Base-by-base conservation (phyloP, 169 alveolate species). In the Eimeria falciformis region DNA sequence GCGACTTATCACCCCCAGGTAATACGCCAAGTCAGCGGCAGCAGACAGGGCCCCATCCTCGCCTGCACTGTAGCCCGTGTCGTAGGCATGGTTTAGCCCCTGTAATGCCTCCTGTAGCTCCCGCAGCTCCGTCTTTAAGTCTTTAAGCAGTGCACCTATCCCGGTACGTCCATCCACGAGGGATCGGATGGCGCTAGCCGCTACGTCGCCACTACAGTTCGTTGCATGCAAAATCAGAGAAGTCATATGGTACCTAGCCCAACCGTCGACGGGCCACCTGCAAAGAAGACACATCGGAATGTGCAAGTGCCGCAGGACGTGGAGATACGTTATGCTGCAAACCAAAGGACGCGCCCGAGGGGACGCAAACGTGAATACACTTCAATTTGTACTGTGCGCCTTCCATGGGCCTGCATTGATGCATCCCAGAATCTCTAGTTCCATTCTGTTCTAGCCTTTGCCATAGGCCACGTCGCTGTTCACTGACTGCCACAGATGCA, bases 231-330 rank as follows among this genome's bases (percentile, higher is more conserved):
- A 11, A 58, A 18, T 33, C 43, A 27, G 37, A 17, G 88, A 23
- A 18, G 62, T 14, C 14, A 40, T 27, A 50, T 50, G 88, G 29
- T 79, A 79, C 37, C 88, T 46, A 3, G 71, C 88, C 88, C 88
- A 79, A 0, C 88, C 88, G 21, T 46, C 69, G n/a, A 79, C 88
- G 29, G 88, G 88, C 88, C 88, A 79, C 88, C 88, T 79, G 88
- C 27, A 21, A 6, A 1, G 5, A 68, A 79, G 17, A 79, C 71
- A 29, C 71, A 17, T 0, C 66, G 7, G n/a, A n/a, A n/a, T n/a
- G n/a, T n/a, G n/a, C n/a, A n/a, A n/a, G n/a, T n/a, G n/a, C n/a
- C n/a, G n/a, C n/a, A n/a, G n/a, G n/a, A n/a, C n/a, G n/a, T n/a
- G n/a, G n/a, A n/a, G n/a, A 50, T 50, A 50, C 62, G 14, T 50